Conservation (phyloP, 139 green algal genomes). For the Trebouxia sp. region DNA sequence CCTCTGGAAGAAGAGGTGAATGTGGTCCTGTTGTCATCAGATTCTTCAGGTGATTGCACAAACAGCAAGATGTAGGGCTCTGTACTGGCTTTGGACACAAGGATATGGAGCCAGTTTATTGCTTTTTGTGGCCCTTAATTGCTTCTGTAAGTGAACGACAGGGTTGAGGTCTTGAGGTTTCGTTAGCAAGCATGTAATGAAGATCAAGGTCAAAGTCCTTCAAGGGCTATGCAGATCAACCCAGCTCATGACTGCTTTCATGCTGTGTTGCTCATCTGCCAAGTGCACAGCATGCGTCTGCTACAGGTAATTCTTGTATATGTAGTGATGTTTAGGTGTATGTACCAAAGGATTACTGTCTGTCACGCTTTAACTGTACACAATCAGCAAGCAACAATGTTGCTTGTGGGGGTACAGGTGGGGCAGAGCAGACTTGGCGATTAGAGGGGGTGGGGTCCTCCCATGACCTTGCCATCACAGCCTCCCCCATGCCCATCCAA, state of each 20-base stretch:
- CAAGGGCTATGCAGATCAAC: no score
- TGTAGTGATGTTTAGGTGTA: neutral
- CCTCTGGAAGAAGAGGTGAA: neutral
- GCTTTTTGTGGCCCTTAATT: no score
- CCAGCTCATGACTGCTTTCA: neutral
- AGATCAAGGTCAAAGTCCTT: no score
- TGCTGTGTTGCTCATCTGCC: neutral
- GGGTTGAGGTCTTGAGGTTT: no score
- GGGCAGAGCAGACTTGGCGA: slow-evolving; percentile 38
- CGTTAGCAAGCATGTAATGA: no score
- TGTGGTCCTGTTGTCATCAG: slow-evolving; percentile 6
- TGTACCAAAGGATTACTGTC: neutral
- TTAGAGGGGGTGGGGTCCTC: slow-evolving; percentile 51
- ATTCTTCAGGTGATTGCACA: neutral
- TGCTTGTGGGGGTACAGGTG: neutral
- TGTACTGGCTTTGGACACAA: neutral
- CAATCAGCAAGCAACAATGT: neutral
- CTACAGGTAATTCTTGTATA: neutral
- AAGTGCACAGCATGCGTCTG: neutral
- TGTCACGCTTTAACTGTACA: neutral
- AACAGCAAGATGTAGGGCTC: neutral
- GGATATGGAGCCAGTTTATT: neutral
- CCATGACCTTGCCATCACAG: slow-evolving; percentile 68
- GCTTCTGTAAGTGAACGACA: no score
- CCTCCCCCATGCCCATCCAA: slow-evolving; percentile 52